These are phyloP conservation scores for Quercus cerris DNA, from an alignment of 306 rosid species.

Conservation along the genomic window DNA sequence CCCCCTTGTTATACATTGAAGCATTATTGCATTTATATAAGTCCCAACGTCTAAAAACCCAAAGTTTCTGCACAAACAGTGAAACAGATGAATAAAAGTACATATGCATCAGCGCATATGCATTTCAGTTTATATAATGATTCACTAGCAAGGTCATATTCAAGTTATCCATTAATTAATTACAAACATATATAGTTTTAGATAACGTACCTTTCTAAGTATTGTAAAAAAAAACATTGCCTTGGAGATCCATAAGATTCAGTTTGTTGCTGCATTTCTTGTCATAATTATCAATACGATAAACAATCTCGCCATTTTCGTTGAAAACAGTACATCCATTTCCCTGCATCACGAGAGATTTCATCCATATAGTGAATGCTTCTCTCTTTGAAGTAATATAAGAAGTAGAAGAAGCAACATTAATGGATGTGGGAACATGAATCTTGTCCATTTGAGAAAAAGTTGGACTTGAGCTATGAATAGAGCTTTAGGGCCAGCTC, in stretches of 20 bases:
- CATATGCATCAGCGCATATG: too few species aligned
- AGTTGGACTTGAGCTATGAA: too few species aligned
- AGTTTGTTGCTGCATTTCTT: constrained; percentile 60
- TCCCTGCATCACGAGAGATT: constrained; percentile 67
- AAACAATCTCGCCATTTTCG: constrained; percentile 60
- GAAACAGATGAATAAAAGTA: background rate
- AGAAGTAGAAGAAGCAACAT: background rate
- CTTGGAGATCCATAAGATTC: constrained; percentile 74
- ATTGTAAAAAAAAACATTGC: constrained; percentile 57
- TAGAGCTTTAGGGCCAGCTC: too few species aligned
- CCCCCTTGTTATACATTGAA: constrained; percentile 18
- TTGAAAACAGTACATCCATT: constrained; percentile 85
- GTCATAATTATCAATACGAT: constrained; percentile 75
- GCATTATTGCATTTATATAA: constrained; percentile 37
- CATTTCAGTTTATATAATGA: too few species aligned
- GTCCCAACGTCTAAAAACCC: constrained; percentile 65
- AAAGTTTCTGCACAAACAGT: constrained; percentile 39
- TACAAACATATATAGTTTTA: background rate
- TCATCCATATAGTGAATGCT: constrained; percentile 81
- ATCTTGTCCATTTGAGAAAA: constrained; percentile 35
- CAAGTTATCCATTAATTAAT: too few species aligned
- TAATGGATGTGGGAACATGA: background rate
- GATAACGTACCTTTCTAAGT: constrained; percentile 40
- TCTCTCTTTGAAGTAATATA: constrained; percentile 35
- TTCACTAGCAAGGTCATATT: background rate